Conservation (phyloP, 2,329 filamentous ascomycete species). For the Aspergillus persii region DNA sequence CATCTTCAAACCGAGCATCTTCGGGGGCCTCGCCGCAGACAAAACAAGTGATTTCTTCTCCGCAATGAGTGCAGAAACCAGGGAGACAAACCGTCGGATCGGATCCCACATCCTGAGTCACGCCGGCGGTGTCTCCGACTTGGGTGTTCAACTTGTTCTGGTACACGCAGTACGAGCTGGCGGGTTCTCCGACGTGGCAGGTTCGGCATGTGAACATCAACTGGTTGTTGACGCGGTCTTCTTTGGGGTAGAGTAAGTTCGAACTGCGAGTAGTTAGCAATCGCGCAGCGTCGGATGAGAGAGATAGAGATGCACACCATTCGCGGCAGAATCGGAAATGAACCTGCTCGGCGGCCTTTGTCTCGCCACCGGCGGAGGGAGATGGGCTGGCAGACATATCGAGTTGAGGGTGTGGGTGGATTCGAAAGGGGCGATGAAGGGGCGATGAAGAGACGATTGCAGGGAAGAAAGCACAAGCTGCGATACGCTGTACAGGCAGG, state of each 20-base stretch:
- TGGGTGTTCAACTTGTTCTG: conserved; percentile 90
- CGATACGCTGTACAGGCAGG: too few species aligned
- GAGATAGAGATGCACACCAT: conserved; percentile 57
- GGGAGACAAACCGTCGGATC: conserved; percentile 93
- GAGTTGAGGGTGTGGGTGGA: background rate
- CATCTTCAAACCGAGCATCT: conserved; percentile 14
- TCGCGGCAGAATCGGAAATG: conserved; percentile 98
- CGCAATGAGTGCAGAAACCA: conserved; percentile 58
- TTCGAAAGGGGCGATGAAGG: too few species aligned
- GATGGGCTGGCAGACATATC: conserved; percentile 43
- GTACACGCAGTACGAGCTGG: conserved; percentile 87
- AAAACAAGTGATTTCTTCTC: conserved; percentile 55
- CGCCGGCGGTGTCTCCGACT: conserved; percentile 91
- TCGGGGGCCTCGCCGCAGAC: conserved; percentile 47
- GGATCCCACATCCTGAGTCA: conserved; percentile 93
- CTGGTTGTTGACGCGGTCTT: conserved; percentile 78
- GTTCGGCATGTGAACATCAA: conserved; percentile 96
- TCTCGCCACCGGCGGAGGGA: conserved; percentile 38
- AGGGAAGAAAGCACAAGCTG: too few species aligned
- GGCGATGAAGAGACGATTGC: too few species aligned
- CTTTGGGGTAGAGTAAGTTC: conserved; percentile 96
- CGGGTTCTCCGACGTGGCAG: conserved; percentile 86
- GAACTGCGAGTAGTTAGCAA: conserved; percentile 56
- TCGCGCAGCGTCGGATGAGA: background rate
- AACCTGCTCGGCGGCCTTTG: conserved; percentile 66